Evolutionary conservation across 2,329 filamentous ascomycete species (phyloP), one percentile per base, ranked within the genome.

Genomic region (Fusarium sp.): DNA sequence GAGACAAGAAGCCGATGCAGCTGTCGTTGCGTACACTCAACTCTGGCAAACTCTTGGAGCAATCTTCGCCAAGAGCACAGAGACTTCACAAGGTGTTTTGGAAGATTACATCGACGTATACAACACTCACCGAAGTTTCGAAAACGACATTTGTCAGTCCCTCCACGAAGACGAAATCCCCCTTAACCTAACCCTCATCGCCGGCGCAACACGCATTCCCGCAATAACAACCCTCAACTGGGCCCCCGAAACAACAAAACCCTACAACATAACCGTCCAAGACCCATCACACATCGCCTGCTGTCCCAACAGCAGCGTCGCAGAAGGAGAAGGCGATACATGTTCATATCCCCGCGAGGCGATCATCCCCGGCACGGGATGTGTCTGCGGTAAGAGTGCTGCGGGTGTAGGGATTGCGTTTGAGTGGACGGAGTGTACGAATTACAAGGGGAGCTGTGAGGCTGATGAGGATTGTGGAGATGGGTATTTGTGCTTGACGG

Each of bases 261-360:
- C 68, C 2, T 80, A 78, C 61, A 80, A 81, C 64, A 63, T 81
- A 14, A 81, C 78, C 3, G 65, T 82, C 6, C 81, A 82, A 49
- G 80, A 83, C 46, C 75, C 81, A 0, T 66, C 73, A 2, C 72
- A 74, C 38, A 55, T 75, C 1, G 81, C 82, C 2, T 83, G 82
- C 67, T 83, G 82, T 27, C 64, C 78, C 14, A 70, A 72, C 56
- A 70, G 76, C 42, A 64, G 65, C 38, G 44, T 77, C n/a, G 70
- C 80, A n/a, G 69, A 71, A 17, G 63, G 67, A 2, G 60, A 65
- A 7, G 70, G 58, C 4, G 73, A 65, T 4, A 71, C 65, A 5
- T 82, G 77, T 38, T 67, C 74, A 3, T 83, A 83, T 65, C 81
- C 80, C 0, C 46, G 57, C 36, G 73, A 75, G 22, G 80, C 82